phyloP scores from a whole-genome alignment of 352 stramenopile genomes.

The Phytopythium cucurbitacearum region DNA sequence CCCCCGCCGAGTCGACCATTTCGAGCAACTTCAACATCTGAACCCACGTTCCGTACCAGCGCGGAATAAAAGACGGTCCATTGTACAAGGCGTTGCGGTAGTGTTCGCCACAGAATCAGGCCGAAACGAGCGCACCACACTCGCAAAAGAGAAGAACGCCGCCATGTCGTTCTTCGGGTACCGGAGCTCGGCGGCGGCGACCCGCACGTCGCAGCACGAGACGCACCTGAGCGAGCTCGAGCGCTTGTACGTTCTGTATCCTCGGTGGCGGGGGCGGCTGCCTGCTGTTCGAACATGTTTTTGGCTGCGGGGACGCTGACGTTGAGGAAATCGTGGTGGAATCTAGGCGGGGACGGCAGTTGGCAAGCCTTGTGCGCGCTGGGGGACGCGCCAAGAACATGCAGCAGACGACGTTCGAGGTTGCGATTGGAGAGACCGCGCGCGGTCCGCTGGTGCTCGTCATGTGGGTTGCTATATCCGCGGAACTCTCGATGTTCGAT shows the following conservation, averaged over 20 bases:
- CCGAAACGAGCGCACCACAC: not conserved
- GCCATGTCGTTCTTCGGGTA: conserved; percentile 70
- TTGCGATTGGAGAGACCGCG: conserved; percentile 54
- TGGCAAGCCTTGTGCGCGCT: conserved; percentile 78
- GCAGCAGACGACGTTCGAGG: conserved; percentile 82
- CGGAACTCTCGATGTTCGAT: conserved; percentile 3
- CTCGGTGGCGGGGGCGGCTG: no score
- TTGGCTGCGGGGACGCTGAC: not conserved
- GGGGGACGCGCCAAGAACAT: conserved; percentile 81
- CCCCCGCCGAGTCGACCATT: not conserved
- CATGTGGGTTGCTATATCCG: conserved; percentile 27
- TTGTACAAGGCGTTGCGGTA: conserved; percentile 7
- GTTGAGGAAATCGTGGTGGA: not conserved
- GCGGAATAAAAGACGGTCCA: not conserved
- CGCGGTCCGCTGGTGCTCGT: conserved; percentile 40
- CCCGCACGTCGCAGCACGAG: conserved; percentile 42
- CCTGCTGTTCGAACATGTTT: not conserved
- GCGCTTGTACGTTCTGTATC: conserved; percentile 42
- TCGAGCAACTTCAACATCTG: not conserved
- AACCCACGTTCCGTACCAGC: conserved; percentile 7
- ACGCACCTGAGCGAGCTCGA: conserved; percentile 81
- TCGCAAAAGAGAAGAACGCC: not conserved
- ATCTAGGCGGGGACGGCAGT: conserved; percentile 57
- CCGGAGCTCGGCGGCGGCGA: conserved; percentile 39
- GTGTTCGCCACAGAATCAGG: conserved; percentile 2